phyloP scores from a whole-genome alignment of 768 basidiomycete genomes.

The Serendipita sp. region DNA sequence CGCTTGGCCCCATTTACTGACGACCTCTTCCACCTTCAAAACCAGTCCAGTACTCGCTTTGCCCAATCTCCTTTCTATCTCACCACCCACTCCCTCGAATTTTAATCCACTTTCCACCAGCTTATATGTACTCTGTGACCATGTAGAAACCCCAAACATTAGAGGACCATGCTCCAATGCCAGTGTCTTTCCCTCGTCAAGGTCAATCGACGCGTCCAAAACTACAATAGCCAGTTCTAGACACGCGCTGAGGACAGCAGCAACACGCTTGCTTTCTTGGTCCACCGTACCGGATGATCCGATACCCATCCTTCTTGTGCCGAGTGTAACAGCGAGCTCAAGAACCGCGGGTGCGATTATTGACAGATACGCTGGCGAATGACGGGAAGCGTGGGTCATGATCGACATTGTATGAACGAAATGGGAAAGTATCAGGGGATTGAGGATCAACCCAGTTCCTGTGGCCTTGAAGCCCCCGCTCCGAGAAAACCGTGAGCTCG shows the following conservation, averaged over 20 bases:
- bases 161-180: slow-evolving; percentile 61
- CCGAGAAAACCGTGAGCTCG: slow-evolving; percentile 36
- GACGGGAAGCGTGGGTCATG: slow-evolving; percentile 66
- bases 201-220: slow-evolving; percentile 55
- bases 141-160: slow-evolving; percentile 59
- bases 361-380: slow-evolving; percentile 65
- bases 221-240: slow-evolving; percentile 66
- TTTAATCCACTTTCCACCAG: slow-evolving; percentile 48
- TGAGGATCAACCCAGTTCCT: slow-evolving; percentile 71
- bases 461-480: slow-evolving; percentile 33
- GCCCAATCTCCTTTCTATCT: slow-evolving; percentile 42
- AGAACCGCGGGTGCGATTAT: slow-evolving; percentile 69
- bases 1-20: slow-evolving; percentile 48
- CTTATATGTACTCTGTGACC: slow-evolving; percentile 57
- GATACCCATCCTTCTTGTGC: slow-evolving; percentile 33
- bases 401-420: slow-evolving; percentile 63
- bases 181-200: slow-evolving; percentile 63
- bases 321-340: slow-evolving; percentile 69
- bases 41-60: slow-evolving; percentile 67
- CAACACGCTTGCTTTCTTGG: slow-evolving; percentile 19
- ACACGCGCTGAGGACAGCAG: slow-evolving; percentile 54
- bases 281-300: slow-evolving; percentile 12
- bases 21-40: slow-evolving; percentile 61
- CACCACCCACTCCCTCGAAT: slow-evolving; percentile 48
- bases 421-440: slow-evolving; percentile 58